Percentiles rank a stretch among this genome's conserved stretches.
phyloP scores from a whole-genome alignment of 345 rosid genomes.

The Bruguiera parviflora region DNA sequence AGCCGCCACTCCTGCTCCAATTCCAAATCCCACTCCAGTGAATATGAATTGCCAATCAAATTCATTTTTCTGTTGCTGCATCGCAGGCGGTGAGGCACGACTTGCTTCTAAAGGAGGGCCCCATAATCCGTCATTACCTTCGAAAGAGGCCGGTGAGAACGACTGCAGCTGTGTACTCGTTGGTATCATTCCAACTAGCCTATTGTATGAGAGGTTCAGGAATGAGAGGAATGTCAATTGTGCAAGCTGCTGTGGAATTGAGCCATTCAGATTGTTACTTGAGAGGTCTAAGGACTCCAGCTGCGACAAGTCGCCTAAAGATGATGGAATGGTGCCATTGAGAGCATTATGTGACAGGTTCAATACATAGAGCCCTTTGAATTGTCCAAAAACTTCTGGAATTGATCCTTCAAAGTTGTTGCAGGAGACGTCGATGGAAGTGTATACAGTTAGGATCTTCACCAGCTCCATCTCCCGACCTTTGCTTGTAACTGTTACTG shows the following conservation, averaged over 20 bases:
- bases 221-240: too few relatives aligned
- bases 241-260: too few relatives aligned
- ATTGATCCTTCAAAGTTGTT: too few relatives aligned
- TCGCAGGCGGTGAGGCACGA: not conserved
- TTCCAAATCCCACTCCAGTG: constrained; percentile 49
- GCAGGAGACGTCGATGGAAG: constrained; percentile 11
- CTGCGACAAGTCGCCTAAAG: too few relatives aligned
- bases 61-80: not conserved
- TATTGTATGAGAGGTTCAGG: constrained; percentile 3
- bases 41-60: constrained; percentile 46
- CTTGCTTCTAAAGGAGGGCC: not conserved
- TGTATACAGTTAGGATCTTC: constrained; percentile 38
- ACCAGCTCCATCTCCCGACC: constrained; percentile 31
- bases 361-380: too few relatives aligned
- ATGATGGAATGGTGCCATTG: too few relatives aligned
- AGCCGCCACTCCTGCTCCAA: constrained; percentile 43
- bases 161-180: not conserved
- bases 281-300: too few relatives aligned
- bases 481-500: constrained; percentile 36
- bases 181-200: not conserved
- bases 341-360: too few relatives aligned
- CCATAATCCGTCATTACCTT: not conserved
- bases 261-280: too few relatives aligned
- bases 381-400: too few relatives aligned
- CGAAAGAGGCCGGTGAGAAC: not conserved